A percentile compares a stretch with the other conserved stretches of the same genome.
These are phyloP conservation scores for Lenzites betulinus DNA, from an alignment of 768 basidiomycete genomes.

Conservation along the genomic window DNA sequence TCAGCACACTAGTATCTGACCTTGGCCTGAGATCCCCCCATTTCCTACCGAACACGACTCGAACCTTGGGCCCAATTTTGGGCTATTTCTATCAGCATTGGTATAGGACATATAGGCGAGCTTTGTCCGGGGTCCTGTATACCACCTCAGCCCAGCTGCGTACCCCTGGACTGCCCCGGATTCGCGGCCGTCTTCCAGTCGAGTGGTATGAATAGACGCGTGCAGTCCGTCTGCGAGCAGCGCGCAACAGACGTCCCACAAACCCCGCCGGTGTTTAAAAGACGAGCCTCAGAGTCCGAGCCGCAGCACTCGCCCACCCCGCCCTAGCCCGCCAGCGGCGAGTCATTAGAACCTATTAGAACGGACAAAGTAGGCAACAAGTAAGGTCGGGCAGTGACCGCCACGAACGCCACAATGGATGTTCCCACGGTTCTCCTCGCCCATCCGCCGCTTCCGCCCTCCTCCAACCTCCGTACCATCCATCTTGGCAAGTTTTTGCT, in stretches of 20 bases:
- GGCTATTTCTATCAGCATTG: no score
- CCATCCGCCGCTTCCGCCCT: background rate
- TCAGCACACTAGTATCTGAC: no score
- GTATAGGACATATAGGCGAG: background rate
- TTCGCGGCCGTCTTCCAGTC: slow-evolving; percentile 7
- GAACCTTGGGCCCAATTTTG: no score
- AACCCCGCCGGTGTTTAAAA: slow-evolving; percentile 14
- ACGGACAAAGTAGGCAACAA: background rate
- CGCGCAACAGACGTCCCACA: slow-evolving; percentile 9
- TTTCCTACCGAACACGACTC: no score
- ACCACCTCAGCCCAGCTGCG: no score
- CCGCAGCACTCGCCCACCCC: background rate
- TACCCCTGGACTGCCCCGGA: slow-evolving; percentile 6
- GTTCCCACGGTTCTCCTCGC: slow-evolving; percentile 10
- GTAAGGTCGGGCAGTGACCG: no score
- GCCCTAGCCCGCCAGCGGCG: background rate
- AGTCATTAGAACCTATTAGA: background rate
- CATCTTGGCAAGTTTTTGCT: slow-evolving; percentile 1
- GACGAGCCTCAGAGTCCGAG: background rate
- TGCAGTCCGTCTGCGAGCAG: background rate
- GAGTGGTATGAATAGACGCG: slow-evolving; percentile 7
- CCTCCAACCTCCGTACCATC: background rate
- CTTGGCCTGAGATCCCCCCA: no score
- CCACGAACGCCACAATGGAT: slow-evolving; percentile 13
- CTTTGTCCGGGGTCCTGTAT: no score